A percentile compares a stretch with the other conserved stretches of the same genome.
Evolutionary conservation across 768 basidiomycete genomes (phyloP).

Genomic region (Russula emetica): DNA sequence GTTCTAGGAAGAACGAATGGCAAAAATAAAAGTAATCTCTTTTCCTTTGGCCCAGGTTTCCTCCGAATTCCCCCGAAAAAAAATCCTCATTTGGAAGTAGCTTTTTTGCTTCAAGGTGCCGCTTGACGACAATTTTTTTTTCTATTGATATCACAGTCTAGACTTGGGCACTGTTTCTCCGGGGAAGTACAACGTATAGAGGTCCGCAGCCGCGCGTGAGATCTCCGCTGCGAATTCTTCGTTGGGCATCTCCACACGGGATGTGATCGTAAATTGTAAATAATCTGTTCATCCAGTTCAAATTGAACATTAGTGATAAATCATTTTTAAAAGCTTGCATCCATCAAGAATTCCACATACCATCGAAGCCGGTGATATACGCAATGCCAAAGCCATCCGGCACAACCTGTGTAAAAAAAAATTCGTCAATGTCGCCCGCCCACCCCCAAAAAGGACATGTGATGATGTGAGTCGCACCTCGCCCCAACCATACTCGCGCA

Average conservation of each 20-base stretch:
- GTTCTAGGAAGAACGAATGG: no score
- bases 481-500: slow-evolving; percentile 90
- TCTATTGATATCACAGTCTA: slow-evolving; percentile 6
- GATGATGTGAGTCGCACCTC: slow-evolving; percentile 54
- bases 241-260: slow-evolving; percentile 80
- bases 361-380: slow-evolving; percentile 87
- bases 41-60: no score
- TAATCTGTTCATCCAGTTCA: slow-evolving; percentile 48
- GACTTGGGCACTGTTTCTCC: slow-evolving; percentile 18
- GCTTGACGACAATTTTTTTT: background rate
- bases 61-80: background rate
- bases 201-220: slow-evolving; percentile 55
- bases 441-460: background rate
- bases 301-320: background rate
- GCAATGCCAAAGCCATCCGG: slow-evolving; percentile 92
- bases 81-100: background rate
- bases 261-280: slow-evolving; percentile 84
- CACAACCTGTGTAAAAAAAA: slow-evolving; percentile 59
- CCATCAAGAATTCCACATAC: slow-evolving; percentile 37
- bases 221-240: slow-evolving; percentile 69
- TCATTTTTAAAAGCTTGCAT: no score
- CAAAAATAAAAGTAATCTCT: no score
- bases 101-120: background rate
- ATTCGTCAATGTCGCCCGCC: background rate
- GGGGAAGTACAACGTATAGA: slow-evolving; percentile 51